A percentile compares a stretch with the other conserved stretches of the same genome.
Conservation (phyloP, 1,284 basidiomycete genomes). For the Cryptococcus floricola region DNA sequence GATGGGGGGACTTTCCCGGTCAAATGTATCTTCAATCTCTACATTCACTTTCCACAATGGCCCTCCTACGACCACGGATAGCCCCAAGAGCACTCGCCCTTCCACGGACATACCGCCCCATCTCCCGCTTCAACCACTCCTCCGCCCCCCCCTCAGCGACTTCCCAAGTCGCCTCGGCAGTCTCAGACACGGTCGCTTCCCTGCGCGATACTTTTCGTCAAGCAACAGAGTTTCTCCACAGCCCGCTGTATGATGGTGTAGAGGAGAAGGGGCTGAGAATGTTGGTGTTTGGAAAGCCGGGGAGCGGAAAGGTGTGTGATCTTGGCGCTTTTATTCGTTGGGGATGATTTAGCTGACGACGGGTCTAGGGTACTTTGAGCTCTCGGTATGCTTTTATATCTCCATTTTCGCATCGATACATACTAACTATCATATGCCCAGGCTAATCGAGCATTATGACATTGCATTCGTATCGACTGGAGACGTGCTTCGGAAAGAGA, state of each 20-base stretch:
- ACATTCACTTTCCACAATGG: too few relatives aligned
- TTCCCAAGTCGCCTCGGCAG: conserved; percentile 2
- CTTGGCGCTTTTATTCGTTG: not conserved
- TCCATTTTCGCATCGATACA: not conserved
- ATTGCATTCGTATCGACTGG: conserved; percentile 48
- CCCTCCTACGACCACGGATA: too few relatives aligned
- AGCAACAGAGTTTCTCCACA: conserved; percentile 14
- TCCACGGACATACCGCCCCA: not conserved
- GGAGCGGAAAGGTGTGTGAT: conserved; percentile 43
- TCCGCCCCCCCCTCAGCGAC: conserved; percentile 1
- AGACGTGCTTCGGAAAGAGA: conserved; percentile 49
- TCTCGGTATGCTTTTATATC: conserved; percentile 23
- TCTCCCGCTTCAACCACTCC: not conserved
- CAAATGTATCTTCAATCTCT: too few relatives aligned
- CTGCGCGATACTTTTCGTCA: conserved; percentile 19
- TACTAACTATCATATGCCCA: conserved; percentile 2
- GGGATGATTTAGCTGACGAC: not conserved
- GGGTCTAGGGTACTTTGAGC: conserved; percentile 37
- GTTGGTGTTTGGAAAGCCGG: conserved; percentile 50
- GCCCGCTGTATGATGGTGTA: conserved; percentile 23
- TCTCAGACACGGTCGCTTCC: conserved; percentile 17
- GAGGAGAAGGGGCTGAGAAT: conserved; percentile 39
- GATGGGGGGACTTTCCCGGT: too few relatives aligned
- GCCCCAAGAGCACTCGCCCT: too few relatives aligned
- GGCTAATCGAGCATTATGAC: conserved; percentile 48